Percentiles rank a stretch among this genome's conserved stretches.
phyloP scores from a whole-genome alignment of 2,329 filamentous ascomycete genomes.

The Parastagonospora nodorum region DNA sequence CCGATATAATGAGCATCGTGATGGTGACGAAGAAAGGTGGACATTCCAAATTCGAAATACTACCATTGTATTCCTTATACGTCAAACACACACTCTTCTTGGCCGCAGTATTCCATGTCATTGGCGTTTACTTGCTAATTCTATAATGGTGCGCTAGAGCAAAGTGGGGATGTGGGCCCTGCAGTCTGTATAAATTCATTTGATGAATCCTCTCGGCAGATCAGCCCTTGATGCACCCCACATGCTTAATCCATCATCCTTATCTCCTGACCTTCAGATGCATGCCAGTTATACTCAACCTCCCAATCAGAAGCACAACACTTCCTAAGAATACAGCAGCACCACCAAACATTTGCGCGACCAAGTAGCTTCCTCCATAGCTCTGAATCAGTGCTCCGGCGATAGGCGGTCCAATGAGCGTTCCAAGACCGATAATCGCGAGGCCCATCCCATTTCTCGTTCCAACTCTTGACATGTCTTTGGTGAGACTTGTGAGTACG shows the following conservation, averaged over 20 bases:
- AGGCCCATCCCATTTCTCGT: conserved; percentile 57
- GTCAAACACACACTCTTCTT: no score
- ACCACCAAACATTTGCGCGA: conserved; percentile 51
- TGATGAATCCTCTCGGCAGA: background rate
- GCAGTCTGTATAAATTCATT: conserved; percentile 1
- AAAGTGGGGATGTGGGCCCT: background rate
- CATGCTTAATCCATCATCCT: background rate
- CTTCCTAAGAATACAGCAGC: conserved; percentile 36
- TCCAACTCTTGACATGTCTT: conserved; percentile 54
- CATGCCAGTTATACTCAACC: conserved; percentile 38
- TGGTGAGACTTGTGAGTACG: conserved; percentile 50
- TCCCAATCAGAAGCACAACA: conserved; percentile 33
- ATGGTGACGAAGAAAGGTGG: no score
- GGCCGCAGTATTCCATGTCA: background rate
- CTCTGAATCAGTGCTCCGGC: conserved; percentile 53
- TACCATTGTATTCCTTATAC: no score
- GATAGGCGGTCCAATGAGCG: conserved; percentile 53
- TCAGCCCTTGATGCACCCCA: conserved; percentile 3
- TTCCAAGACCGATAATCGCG: conserved; percentile 51
- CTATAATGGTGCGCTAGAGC: no score
- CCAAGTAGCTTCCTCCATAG: conserved; percentile 48
- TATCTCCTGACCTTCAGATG: conserved; percentile 32
- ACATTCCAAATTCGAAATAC: no score
- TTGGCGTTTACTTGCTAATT: background rate
- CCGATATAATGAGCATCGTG: background rate